Evolutionary conservation across 2,329 filamentous ascomycete genomes (phyloP).

Genomic region (Emericellopsis atlantica): DNA sequence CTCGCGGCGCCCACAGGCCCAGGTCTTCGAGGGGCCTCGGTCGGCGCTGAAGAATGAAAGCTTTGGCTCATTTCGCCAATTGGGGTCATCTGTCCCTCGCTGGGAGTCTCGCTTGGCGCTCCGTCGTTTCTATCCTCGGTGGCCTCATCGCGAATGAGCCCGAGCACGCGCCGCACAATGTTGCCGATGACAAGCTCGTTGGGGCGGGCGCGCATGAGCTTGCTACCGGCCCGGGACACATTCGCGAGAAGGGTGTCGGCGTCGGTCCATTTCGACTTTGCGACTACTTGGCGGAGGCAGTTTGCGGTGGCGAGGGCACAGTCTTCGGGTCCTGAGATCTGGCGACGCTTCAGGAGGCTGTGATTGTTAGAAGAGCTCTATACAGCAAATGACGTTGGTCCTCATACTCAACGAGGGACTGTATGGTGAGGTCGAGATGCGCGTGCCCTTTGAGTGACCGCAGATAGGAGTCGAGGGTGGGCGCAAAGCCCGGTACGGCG

Average conservation of each 20-base stretch:
- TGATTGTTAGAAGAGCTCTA: not conserved
- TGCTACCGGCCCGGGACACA: slow-evolving; percentile 66
- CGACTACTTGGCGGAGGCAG: slow-evolving; percentile 76
- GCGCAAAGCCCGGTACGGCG: slow-evolving; percentile 34
- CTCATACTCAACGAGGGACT: slow-evolving; percentile 68
- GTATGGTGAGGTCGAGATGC: slow-evolving; percentile 69
- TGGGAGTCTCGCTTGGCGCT: slow-evolving; percentile 44
- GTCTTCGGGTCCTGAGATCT: slow-evolving; percentile 76
- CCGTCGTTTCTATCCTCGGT: slow-evolving; percentile 63
- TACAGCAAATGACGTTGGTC: slow-evolving; percentile 3
- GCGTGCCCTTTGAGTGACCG: slow-evolving; percentile 60
- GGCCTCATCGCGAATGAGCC: slow-evolving; percentile 83
- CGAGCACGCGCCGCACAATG: slow-evolving; percentile 79
- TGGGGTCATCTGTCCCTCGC: slow-evolving; percentile 26
- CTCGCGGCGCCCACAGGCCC: slow-evolving; percentile 48
- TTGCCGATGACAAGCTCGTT: slow-evolving; percentile 89
- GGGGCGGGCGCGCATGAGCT: slow-evolving; percentile 72
- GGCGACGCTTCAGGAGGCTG: slow-evolving; percentile 78
- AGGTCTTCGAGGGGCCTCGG: slow-evolving; percentile 32
- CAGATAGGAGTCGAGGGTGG: slow-evolving; percentile 66
- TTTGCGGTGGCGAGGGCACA: slow-evolving; percentile 88
- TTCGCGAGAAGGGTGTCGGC: slow-evolving; percentile 68
- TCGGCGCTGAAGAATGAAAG: not conserved
- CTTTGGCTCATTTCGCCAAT: slow-evolving; percentile 11
- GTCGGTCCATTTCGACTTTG: slow-evolving; percentile 65